Evolutionary conservation across 2,329 filamentous ascomycete species (phyloP).

Genomic region (Hortaea sp.): DNA sequence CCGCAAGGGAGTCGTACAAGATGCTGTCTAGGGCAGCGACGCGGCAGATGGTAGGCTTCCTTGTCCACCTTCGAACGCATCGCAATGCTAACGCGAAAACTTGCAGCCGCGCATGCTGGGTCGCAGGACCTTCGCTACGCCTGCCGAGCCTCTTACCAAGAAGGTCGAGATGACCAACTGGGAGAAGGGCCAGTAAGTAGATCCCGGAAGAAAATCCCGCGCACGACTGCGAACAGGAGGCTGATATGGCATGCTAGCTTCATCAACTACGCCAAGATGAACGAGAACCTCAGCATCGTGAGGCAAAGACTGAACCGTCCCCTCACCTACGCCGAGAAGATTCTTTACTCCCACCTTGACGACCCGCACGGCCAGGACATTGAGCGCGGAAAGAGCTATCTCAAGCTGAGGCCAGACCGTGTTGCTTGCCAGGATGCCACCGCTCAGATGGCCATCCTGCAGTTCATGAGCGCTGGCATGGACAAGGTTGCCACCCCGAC

Average conservation of each 20-base stretch:
- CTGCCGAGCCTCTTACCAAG: constrained; percentile 72
- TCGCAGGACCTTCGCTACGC: constrained; percentile 65
- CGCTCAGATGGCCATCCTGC: constrained; percentile 97
- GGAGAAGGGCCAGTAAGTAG: constrained; percentile 54
- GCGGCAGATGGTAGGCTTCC: constrained; percentile 29
- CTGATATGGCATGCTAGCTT: constrained; percentile 48
- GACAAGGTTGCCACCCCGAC: constrained; percentile 85
- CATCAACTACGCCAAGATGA: constrained; percentile 99
- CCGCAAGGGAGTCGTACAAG: constrained; percentile 14
- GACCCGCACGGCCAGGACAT: constrained; percentile 95
- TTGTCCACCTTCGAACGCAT: neutral
- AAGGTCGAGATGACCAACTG: constrained; percentile 98
- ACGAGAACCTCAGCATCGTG: constrained; percentile 89
- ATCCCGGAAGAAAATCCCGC: no score
- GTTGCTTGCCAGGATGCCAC: constrained; percentile 99
- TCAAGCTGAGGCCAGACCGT: constrained; percentile 92
- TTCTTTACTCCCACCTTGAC: constrained; percentile 96
- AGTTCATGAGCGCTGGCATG: constrained; percentile 99
- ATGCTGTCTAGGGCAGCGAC: constrained; percentile 30
- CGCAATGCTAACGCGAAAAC: constrained; percentile 10
- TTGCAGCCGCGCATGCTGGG: constrained; percentile 35
- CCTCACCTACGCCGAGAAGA: constrained; percentile 94
- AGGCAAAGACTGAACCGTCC: constrained; percentile 82
- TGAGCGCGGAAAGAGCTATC: constrained; percentile 87
- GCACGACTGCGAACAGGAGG: constrained; percentile 7